These are phyloP conservation scores for Astrocystis sublimbata DNA, from an alignment of 495 filamentous ascomycete species.

Conservation along the genomic window DNA sequence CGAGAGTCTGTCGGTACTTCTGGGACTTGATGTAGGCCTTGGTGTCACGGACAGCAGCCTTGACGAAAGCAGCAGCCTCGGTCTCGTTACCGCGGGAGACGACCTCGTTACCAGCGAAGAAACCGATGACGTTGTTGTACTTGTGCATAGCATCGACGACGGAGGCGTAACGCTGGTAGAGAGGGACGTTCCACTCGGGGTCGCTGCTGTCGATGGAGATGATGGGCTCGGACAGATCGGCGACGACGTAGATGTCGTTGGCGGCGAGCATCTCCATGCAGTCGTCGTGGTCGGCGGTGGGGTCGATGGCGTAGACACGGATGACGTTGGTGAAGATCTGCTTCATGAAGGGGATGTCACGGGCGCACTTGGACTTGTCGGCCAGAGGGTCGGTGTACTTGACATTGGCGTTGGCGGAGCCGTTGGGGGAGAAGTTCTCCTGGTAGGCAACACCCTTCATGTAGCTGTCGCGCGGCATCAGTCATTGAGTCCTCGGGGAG, in stretches of 20 bases:
- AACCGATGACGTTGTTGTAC: constrained; percentile 89
- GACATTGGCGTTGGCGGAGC: constrained; percentile 34
- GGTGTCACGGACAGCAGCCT: constrained; percentile 92
- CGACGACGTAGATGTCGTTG: constrained; percentile 91
- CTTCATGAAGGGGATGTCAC: constrained; percentile 78
- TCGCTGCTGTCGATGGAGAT: constrained; percentile 79
- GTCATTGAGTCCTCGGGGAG: too few species aligned
- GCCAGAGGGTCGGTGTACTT: constrained; percentile 69
- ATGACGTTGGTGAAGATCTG: constrained; percentile 85
- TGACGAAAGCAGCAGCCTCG: constrained; percentile 83
- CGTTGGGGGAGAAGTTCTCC: constrained; percentile 50
- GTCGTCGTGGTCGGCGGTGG: constrained; percentile 67
- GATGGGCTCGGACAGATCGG: constrained; percentile 78
- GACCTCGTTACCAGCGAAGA: constrained; percentile 98
- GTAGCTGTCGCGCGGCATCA: constrained; percentile 44
- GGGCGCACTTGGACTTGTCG: constrained; percentile 65
- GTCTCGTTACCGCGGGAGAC: constrained; percentile 81
- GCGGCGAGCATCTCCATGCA: constrained; percentile 84
- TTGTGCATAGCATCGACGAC: constrained; percentile 77
- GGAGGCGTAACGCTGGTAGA: constrained; percentile 75
- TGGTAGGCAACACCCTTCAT: constrained; percentile 92
- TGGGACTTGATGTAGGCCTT: constrained; percentile 89
- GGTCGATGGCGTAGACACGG: constrained; percentile 90
- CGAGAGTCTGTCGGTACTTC: constrained; percentile 57
- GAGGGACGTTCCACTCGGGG: constrained; percentile 70